phyloP scores from a whole-genome alignment of 306 rosid species.

The Fragaria iinumae region DNA sequence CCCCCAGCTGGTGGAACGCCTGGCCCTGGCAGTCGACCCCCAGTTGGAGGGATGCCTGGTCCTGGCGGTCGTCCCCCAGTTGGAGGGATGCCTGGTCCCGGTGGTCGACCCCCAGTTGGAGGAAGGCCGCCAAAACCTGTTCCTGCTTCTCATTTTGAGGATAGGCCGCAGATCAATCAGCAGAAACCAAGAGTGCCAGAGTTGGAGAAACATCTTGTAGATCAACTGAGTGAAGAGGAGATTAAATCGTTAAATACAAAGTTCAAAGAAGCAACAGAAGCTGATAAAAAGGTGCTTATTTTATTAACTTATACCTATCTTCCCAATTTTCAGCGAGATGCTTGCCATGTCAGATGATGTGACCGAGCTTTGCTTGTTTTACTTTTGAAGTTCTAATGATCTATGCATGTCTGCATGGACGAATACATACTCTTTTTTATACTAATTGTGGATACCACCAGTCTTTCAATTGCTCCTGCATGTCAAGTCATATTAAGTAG shows the following conservation, averaged over 20 bases:
- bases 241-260: conserved; percentile 65
- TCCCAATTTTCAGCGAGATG: conserved; percentile 1
- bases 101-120: conserved; percentile 45
- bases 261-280: conserved; percentile 84
- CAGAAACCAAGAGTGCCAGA: conserved; percentile 72
- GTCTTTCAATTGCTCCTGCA: background rate
- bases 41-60: conserved; percentile 50
- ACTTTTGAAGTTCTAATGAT: background rate
- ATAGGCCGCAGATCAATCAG: conserved; percentile 46
- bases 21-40: conserved; percentile 50
- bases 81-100: conserved; percentile 57
- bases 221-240: conserved; percentile 88
- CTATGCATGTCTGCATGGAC: background rate
- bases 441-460: background rate
- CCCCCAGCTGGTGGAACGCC: conserved; percentile 46
- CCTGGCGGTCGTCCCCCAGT: conserved; percentile 50
- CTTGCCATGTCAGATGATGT: conserved; percentile 22
- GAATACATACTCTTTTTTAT: background rate
- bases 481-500: background rate
- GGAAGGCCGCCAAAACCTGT: conserved; percentile 69
- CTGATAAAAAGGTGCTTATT: conserved; percentile 66
- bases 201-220: conserved; percentile 78
- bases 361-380: background rate
- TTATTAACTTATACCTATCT: conserved; percentile 24
- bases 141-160: conserved; percentile 55